These are phyloP conservation scores for Botrytis porri DNA, from an alignment of 2,329 filamentous ascomycete genomes.

Conservation along the genomic window DNA sequence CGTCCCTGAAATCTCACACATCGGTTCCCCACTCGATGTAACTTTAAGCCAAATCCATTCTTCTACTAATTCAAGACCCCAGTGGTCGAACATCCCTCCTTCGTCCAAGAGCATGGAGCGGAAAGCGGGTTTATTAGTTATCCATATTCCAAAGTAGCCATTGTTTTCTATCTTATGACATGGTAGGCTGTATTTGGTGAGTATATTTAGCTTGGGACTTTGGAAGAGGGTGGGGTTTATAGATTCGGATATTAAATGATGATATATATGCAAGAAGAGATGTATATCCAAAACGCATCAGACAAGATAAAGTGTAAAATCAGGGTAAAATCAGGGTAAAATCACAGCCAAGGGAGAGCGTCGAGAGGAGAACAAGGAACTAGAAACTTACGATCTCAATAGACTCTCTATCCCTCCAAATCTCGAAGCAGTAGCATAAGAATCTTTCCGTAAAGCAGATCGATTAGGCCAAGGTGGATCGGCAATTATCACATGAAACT, in stretches of 20 bases:
- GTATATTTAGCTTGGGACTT: slow-evolving; percentile 45
- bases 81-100: slow-evolving; percentile 59
- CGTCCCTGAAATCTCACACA: slow-evolving; percentile 47
- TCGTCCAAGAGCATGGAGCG: slow-evolving; percentile 53
- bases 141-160: slow-evolving; percentile 69
- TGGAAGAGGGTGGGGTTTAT: slow-evolving; percentile 55
- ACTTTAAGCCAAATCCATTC: slow-evolving; percentile 82
- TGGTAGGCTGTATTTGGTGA: slow-evolving; percentile 27
- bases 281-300: neutral
- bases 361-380: neutral
- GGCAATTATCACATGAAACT: slow-evolving; percentile 66
- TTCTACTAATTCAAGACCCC: slow-evolving; percentile 62
- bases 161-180: slow-evolving; percentile 31
- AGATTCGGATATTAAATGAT: slow-evolving; percentile 44
- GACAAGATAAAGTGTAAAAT: neutral
- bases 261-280: rapidly evolving
- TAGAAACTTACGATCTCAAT: neutral
- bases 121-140: slow-evolving; percentile 66
- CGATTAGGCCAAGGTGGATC: slow-evolving; percentile 83
- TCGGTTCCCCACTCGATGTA: slow-evolving; percentile 60
- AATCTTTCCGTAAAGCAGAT: slow-evolving; percentile 61
- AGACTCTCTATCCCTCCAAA: neutral
- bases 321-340: neutral
- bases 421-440: slow-evolving; percentile 40
- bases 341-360: neutral